Base-by-base conservation (phyloP, 2,329 filamentous ascomycete genomes). In the Endoconidiophora polonica region DNA sequence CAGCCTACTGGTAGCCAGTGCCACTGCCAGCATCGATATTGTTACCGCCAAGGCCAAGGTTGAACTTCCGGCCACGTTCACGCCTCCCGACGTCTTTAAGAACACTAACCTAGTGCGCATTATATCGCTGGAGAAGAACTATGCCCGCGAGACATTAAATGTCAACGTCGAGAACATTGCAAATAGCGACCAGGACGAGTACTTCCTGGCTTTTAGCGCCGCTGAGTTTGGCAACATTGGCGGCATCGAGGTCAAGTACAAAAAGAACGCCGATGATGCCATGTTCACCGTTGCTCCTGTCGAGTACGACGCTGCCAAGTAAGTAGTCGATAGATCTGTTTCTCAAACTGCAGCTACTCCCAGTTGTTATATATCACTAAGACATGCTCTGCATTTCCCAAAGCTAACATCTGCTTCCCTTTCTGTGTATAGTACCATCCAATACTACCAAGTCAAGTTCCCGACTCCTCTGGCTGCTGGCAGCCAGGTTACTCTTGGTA, bases 61-160 rank as follows among this genome's bases (percentile, higher is more conserved):
- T 59, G 72, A 70, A 50, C 69, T 78, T 54, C 77, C 79, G 41
- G 65, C 75, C 57, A 72, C 73, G 54, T 94, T 95, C 70, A 82
- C 77, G 65, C 87, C 90, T 49, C 83, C 88, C 4, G 48, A 44
- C 4, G 84, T 88, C 57, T 98, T 94, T 71, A 86, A 88, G 69
- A 95, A 98, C 66, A 75, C 74, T 65, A 96, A 98, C 64, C 67
- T 96, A 26, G 83, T 96, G 47, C 84, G 91, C 59, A 81, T 83
- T 56, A 81, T 93, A 61, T 94, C 94, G 57, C 68, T 95, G 52
- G 90, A 96, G 67, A 96, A 95, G 72, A 84, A 79, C 57, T 96
- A 91, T 60, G 79, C 81, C 50, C 81, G 87, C 62, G 90, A 96
- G 66, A 83, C 81, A 12, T 78, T 95, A 72, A 95, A 96, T 67